Percentiles rank a stretch among this genome's conserved stretches.
Conservation (phyloP, 345 rosid genomes). For the Turnera subulata region DNA sequence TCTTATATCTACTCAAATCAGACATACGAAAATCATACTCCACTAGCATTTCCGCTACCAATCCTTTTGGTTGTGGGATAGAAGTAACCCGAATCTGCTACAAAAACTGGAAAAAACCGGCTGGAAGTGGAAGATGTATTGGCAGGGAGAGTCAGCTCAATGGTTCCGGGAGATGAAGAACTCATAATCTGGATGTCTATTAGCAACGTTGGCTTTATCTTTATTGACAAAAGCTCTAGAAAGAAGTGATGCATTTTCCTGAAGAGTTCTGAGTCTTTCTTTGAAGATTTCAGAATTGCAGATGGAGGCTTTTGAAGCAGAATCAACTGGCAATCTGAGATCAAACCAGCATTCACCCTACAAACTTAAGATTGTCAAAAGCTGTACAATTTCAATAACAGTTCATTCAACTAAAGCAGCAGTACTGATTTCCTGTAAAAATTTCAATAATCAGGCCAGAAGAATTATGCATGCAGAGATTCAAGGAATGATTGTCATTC, state of each 20-base stretch:
- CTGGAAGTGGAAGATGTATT: background rate
- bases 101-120: too few species aligned
- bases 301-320: background rate
- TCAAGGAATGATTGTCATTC: too few species aligned
- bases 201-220: conserved; percentile 8
- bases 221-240: conserved; percentile 16
- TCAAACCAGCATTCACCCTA: conserved; percentile 33
- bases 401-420: too few species aligned
- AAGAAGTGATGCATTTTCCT: conserved; percentile 18
- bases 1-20: too few species aligned
- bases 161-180: conserved; percentile 15
- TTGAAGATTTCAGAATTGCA: conserved; percentile 3
- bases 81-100: too few species aligned
- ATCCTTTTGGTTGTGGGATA: too few species aligned
- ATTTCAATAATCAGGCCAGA: too few species aligned
- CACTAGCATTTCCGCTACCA: too few species aligned
- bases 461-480: too few species aligned
- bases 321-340: conserved; percentile 1
- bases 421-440: too few species aligned
- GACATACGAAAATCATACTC: too few species aligned
- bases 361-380: conserved; percentile 5
- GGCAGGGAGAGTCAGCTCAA: background rate
- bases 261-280: conserved; percentile 17
- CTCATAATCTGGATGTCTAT: conserved; percentile 18
- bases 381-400: background rate